Conservation (phyloP, 352 stramenopile genomes). For the Globisporangium cylindrosporum region DNA sequence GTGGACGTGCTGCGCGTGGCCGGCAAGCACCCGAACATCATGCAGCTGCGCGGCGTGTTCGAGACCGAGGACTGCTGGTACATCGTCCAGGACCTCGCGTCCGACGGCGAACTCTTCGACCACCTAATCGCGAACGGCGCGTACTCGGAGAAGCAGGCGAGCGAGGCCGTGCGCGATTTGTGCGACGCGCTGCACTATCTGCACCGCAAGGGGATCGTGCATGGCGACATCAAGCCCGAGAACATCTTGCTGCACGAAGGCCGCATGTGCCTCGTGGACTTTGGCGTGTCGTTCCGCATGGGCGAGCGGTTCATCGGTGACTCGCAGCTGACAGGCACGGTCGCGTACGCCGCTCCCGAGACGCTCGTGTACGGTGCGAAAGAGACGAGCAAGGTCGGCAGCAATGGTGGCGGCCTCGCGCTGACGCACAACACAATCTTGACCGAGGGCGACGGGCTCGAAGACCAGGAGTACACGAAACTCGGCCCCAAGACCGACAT, state of each 20-base stretch:
- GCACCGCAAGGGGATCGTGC: slow-evolving; percentile 85
- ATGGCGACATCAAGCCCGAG: slow-evolving; percentile 88
- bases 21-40: slow-evolving; percentile 75
- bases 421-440: slow-evolving; percentile 2
- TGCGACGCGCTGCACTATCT: slow-evolving; percentile 82
- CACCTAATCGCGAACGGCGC: slow-evolving; percentile 80
- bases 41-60: slow-evolving; percentile 70
- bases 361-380: slow-evolving; percentile 50
- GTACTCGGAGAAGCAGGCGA: slow-evolving; percentile 84
- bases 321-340: slow-evolving; percentile 67
- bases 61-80: slow-evolving; percentile 75
- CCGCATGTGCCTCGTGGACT: slow-evolving; percentile 85
- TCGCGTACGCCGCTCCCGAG: slow-evolving; percentile 74
- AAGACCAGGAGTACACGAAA: slow-evolving; percentile 39
- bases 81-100: slow-evolving; percentile 81
- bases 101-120: slow-evolving; percentile 88
- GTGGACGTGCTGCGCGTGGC: slow-evolving; percentile 74
- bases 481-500: slow-evolving; percentile 76
- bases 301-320: slow-evolving; percentile 76
- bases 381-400: slow-evolving; percentile 13
- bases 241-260: slow-evolving; percentile 78
- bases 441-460: slow-evolving; percentile 17
- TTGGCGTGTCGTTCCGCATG: slow-evolving; percentile 79
- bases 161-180: slow-evolving; percentile 60
- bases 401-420: background rate